Evolutionary conservation across 345 rosid species (phyloP).

Genomic region (Dimocarpus longan): DNA sequence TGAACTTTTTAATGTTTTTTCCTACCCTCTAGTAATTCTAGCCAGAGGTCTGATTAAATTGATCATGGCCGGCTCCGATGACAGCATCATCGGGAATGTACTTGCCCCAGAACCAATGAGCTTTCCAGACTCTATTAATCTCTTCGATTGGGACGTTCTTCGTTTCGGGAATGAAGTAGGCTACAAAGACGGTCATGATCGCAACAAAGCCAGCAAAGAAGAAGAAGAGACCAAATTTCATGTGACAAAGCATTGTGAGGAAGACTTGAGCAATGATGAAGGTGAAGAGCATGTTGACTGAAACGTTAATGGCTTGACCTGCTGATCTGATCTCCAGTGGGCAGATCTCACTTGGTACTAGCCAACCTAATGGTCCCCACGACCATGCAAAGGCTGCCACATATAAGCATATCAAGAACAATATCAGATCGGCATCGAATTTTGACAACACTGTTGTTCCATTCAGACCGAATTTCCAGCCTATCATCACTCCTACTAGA

Average conservation of each 20-base stretch:
- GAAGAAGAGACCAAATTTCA: constrained; percentile 59
- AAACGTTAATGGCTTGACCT: constrained; percentile 49
- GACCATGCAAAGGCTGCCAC: constrained; percentile 67
- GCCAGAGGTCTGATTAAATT: no score
- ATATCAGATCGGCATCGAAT: constrained; percentile 24
- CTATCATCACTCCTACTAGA: constrained; percentile 34
- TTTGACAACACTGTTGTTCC: constrained; percentile 34
- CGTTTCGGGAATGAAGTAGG: constrained; percentile 50
- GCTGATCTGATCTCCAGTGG: constrained; percentile 52
- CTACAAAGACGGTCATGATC: constrained; percentile 48
- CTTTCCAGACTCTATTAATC: constrained; percentile 47
- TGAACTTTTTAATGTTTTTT: no score
- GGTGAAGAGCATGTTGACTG: constrained; percentile 62
- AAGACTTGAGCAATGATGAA: constrained; percentile 53
- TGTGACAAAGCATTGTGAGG: constrained; percentile 53
- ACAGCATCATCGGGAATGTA: constrained; percentile 35
- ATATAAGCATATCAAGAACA: constrained; percentile 39
- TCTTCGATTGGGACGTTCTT: constrained; percentile 53
- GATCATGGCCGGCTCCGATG: no score
- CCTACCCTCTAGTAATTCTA: no score
- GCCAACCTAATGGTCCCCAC: constrained; percentile 64
- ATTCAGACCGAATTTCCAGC: constrained; percentile 24
- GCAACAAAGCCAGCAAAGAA: constrained; percentile 46
- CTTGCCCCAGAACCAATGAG: constrained; percentile 46
- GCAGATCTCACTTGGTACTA: constrained; percentile 57